Base-by-base conservation (phyloP, 1,284 basidiomycete genomes). In the Tremellales sp. region DNA sequence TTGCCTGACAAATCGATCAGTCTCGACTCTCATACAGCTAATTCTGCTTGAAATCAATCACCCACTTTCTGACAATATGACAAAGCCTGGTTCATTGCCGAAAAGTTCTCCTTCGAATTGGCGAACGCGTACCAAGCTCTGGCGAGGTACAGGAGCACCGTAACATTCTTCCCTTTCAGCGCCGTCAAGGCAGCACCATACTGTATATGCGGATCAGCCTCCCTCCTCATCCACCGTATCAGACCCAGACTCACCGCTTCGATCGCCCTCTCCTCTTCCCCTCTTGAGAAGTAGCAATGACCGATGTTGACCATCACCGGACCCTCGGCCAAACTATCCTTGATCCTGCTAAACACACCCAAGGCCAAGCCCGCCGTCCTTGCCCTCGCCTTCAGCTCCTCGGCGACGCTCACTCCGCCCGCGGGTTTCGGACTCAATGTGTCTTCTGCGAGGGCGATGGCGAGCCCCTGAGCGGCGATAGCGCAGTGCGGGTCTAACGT, bases 281-380 rank as follows among this genome's bases (percentile, higher is more conserved):
- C 92, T 42, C 87, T 78, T 24, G 82, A 78, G 65, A 88, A 93
- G 68, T 92, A 86, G 60, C 90, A 94, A 64, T 95, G 93, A 0
- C 92, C 93, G 76, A 95, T 92, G 66, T 97, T 97, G 61, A 89
- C 77, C 62, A 92, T 91, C 7, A 94, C 90, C 55, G 86, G 86
- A 2, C 87, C 87, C 52, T 91, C 86, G 48, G 82, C 80, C 43
- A 90, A 71, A 3, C 83, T 85, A 73, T 95, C 92, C 50, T 87
- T 79, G 45, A 95, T 85, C 69, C 92, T 90, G 5, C 83, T 84
- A 58, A 97, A 87, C 21, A 93, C 79, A 42, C 86, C 83, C 28
- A 97, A 72, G 0, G 92, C 90, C 48, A 93, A 88, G 10, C 86
- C 77, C 2, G 87, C 81, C 53, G 87, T 84, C 64, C 81, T 81